phyloP scores from a whole-genome alignment of 2,329 filamentous ascomycete species.

The Aureobasidium uvarum region DNA sequence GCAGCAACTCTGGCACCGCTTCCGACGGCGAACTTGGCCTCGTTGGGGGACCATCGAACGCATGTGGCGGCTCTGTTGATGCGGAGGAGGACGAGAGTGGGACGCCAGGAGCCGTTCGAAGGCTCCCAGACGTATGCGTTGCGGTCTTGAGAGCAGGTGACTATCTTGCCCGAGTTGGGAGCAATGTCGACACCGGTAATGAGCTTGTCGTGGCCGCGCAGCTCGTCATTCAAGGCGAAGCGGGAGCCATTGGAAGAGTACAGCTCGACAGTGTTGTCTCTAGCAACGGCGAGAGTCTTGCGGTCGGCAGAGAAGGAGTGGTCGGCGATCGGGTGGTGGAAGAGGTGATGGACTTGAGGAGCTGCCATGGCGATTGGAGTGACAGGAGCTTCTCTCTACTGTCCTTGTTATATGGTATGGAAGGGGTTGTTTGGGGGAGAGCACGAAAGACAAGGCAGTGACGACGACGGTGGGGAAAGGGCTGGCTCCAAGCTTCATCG shows the following conservation, averaged over 20 bases:
- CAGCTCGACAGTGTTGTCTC: constrained; percentile 86
- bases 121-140: constrained; percentile 99
- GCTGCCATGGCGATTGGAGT: constrained; percentile 64
- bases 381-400: constrained; percentile 98
- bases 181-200: constrained; percentile 97
- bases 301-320: constrained; percentile 97
- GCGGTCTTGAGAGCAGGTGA: constrained; percentile 96
- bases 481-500: too few species aligned
- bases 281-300: constrained; percentile 82
- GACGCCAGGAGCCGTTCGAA: constrained; percentile 82
- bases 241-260: constrained; percentile 70
- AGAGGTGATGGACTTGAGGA: constrained; percentile 93
- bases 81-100: constrained; percentile 90
- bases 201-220: constrained; percentile 95
- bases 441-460: constrained; percentile 2
- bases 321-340: constrained; percentile 93
- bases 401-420: constrained; percentile 51
- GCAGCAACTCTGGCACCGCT: constrained; percentile 94
- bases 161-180: constrained; percentile 83
- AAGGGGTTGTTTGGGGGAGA: constrained; percentile 5
- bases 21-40: constrained; percentile 96
- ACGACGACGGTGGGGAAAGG: constrained; percentile 14
- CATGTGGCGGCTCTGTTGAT: constrained; percentile 97
- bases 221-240: constrained; percentile 84
- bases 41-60: constrained; percentile 94